phyloP scores from a whole-genome alignment of 495 filamentous ascomycete genomes.

The Cetradonia linearis region DNA sequence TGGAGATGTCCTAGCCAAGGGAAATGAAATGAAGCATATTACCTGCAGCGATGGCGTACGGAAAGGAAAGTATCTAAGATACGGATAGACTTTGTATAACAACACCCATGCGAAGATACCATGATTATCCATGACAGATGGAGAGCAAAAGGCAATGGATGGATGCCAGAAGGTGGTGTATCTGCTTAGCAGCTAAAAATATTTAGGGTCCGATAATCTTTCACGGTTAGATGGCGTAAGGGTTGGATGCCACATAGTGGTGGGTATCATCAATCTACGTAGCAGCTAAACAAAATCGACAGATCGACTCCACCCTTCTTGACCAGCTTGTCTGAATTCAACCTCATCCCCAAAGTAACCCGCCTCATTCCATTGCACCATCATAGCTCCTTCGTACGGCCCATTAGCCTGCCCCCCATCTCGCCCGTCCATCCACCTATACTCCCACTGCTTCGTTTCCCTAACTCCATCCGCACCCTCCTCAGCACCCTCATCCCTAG shows the following conservation, averaged over 20 bases:
- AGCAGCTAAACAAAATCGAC: constrained; percentile 47
- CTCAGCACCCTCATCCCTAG: constrained; percentile 24
- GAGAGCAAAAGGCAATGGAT: not conserved
- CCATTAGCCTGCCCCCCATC: constrained; percentile 73
- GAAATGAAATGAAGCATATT: not conserved
- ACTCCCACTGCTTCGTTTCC: constrained; percentile 66
- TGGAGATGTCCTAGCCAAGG: constrained; percentile 58
- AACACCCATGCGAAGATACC: constrained; percentile 14
- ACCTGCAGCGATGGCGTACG: constrained; percentile 17
- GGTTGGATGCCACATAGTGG: not conserved
- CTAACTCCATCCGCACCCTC: constrained; percentile 21
- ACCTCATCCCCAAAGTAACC: constrained; percentile 93
- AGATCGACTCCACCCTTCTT: constrained; percentile 48
- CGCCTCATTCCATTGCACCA: constrained; percentile 79
- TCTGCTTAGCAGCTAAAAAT: not conserved
- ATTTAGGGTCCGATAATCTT: not conserved
- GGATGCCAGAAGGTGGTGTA: not conserved
- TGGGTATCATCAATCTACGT: not conserved
- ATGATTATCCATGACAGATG: not conserved
- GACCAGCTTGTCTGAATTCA: constrained; percentile 56
- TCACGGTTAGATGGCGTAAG: not conserved
- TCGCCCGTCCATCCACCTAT: constrained; percentile 79
- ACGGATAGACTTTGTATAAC: constrained; percentile 16
- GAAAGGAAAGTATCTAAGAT: constrained; percentile 9
- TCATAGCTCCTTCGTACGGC: constrained; percentile 71